Percentiles rank a stretch among this genome's conserved stretches.
Evolutionary conservation across 2,329 filamentous ascomycete species (phyloP).

Genomic region (Zymoseptoria pseudotritici): DNA sequence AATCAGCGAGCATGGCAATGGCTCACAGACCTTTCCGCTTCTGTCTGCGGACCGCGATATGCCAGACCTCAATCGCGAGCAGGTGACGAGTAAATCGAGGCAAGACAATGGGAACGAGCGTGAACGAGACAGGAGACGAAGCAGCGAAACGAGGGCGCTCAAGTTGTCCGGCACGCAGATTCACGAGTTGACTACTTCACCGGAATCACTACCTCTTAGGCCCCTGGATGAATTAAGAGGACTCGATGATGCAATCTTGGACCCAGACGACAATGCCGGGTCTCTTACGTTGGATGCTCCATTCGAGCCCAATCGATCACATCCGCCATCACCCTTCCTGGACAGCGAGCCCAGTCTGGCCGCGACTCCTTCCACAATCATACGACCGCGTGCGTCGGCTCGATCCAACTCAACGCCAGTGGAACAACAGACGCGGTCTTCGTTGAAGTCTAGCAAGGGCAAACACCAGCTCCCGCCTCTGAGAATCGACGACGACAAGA

Average conservation of each 20-base stretch:
- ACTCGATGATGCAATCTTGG: background rate
- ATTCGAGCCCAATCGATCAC: background rate
- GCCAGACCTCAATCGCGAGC: background rate
- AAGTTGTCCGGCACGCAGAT: conserved; percentile 13
- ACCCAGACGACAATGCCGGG: background rate
- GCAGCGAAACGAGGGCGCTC: conserved; percentile 13
- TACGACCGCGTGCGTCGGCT: background rate
- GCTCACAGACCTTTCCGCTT: conserved; percentile 1
- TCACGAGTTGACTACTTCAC: conserved; percentile 14
- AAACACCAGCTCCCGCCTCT: conserved; percentile 14
- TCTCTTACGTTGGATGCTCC: background rate
- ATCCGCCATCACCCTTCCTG: conserved; percentile 1
- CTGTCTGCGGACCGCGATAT: background rate
- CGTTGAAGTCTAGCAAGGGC: conserved; percentile 7
- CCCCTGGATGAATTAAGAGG: conserved; percentile 6
- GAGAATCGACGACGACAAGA: conserved; percentile 25
- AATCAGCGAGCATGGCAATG: conserved; percentile 9
- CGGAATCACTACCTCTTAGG: conserved; percentile 16
- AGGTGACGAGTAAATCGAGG: background rate
- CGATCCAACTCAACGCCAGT: conserved; percentile 9
- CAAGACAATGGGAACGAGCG: background rate
- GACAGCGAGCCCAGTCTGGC: conserved; percentile 4
- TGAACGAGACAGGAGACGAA: conserved; percentile 5
- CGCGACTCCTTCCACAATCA: conserved; percentile 2
- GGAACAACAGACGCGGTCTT: conserved; percentile 9